A percentile compares a stretch with the other conserved stretches of the same genome.
These are phyloP conservation scores for Chlorella variabilis DNA, from an alignment of 163 green algal species.

Conservation along the genomic window DNA sequence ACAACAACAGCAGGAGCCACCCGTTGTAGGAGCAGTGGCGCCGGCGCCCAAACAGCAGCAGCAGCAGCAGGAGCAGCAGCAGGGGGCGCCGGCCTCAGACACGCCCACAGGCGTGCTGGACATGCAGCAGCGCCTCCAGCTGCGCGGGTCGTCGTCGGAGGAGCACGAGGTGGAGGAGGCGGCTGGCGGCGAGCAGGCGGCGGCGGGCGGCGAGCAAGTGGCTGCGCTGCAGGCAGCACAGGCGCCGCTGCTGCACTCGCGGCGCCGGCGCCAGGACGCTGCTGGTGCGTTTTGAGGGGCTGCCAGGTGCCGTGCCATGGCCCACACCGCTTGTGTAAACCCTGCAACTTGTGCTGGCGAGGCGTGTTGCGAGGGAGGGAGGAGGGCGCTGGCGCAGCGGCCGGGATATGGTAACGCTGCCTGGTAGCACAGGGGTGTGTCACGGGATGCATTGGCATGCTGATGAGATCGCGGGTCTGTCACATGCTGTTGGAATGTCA, in stretches of 20 bases:
- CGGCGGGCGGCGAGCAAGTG: not conserved
- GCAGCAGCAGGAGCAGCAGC: conserved; percentile 14
- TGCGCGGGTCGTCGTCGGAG: not conserved
- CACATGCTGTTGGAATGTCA: too few relatives aligned
- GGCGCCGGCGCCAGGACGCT: too few relatives aligned
- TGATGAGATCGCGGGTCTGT: too few relatives aligned
- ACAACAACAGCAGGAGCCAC: too few relatives aligned
- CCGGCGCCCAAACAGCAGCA: not conserved
- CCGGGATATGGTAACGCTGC: too few relatives aligned
- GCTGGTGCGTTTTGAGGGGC: too few relatives aligned
- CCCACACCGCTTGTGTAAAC: too few relatives aligned
- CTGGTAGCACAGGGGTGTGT: not conserved
- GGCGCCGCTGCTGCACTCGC: not conserved
- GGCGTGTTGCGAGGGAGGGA: too few relatives aligned
- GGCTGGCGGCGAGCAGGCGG: not conserved
- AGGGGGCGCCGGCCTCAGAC: not conserved
- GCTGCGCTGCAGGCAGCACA: not conserved
- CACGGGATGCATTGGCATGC: too few relatives aligned
- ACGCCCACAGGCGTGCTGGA: not conserved
- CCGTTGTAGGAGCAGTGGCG: conserved; percentile 1
- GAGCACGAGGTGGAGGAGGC: not conserved
- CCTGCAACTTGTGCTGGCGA: too few relatives aligned
- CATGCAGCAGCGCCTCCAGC: not conserved
- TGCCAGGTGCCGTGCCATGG: too few relatives aligned
- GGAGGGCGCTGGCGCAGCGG: too few relatives aligned